Evolutionary conservation across 805 yeast genomes (phyloP).

Genomic region (Candida krabiensis): DNA sequence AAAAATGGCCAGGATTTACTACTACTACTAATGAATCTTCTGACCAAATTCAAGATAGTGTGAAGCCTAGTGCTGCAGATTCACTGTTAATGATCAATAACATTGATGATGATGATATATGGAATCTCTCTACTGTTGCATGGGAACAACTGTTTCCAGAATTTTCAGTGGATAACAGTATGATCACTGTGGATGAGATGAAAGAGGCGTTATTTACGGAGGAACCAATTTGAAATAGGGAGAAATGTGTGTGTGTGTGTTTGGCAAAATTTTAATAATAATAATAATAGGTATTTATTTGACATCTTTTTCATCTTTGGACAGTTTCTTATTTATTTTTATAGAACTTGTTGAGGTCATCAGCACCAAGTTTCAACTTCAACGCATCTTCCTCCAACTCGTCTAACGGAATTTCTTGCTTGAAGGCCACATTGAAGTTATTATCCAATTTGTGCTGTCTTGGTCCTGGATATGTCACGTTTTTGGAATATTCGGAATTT

Average conservation of each 20-base stretch:
- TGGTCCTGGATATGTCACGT: background rate
- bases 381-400: conserved; percentile 2
- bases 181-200: conserved; percentile 2
- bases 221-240: background rate
- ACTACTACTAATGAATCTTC: background rate
- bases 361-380: conserved; percentile 4
- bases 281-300: background rate
- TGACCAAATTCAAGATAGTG: background rate
- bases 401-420: conserved; percentile 2
- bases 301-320: background rate
- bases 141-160: conserved; percentile 3
- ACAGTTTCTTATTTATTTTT: background rate
- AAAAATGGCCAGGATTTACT: conserved; percentile 2
- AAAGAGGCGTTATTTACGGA: conserved; percentile 1
- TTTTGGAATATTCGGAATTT: conserved; percentile 2
- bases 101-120: conserved; percentile 4
- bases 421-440: background rate
- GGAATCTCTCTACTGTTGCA: conserved; percentile 2
- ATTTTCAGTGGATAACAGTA: conserved; percentile 3
- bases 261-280: background rate
- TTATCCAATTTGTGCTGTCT: conserved; percentile 2
- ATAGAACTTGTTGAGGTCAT: conserved; percentile 1
- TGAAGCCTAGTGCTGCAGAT: conserved; percentile 4
- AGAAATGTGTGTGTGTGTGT: background rate
- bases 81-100: conserved; percentile 2